Evolutionary conservation across 2,329 filamentous ascomycete genomes (phyloP).

Genomic region (Calonectria multiphialidica): DNA sequence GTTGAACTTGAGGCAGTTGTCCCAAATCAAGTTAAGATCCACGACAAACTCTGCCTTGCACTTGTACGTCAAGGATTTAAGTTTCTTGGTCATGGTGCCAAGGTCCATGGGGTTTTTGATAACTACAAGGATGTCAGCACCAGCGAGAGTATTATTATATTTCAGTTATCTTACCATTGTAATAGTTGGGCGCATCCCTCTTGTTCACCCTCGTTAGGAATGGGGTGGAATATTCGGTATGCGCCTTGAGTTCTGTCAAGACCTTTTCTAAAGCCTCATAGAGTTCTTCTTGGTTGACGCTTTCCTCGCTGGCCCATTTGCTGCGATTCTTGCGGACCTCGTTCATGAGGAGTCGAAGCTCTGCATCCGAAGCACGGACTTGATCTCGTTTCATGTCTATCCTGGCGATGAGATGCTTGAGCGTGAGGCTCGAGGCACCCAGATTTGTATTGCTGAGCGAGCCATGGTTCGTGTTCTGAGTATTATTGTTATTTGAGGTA

Average conservation of each 20-base stretch:
- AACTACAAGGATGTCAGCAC: conserved; percentile 61
- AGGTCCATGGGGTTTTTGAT: conserved; percentile 99
- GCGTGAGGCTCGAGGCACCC: conserved; percentile 92
- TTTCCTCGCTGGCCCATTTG: conserved; percentile 99
- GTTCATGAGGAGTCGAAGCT: conserved; percentile 92
- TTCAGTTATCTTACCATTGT: conserved; percentile 74
- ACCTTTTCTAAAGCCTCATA: conserved; percentile 98
- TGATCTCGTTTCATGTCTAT: conserved; percentile 94
- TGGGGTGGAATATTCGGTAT: conserved; percentile 96
- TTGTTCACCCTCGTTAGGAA: conserved; percentile 97
- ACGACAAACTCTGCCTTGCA: conserved; percentile 95
- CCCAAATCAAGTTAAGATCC: conserved; percentile 95
- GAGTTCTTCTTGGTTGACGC: conserved; percentile 95
- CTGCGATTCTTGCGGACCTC: conserved; percentile 98
- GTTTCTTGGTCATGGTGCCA: conserved; percentile 97
- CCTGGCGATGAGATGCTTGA: conserved; percentile 96
- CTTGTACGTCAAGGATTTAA: conserved; percentile 83
- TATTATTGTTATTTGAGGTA: conserved; percentile 62
- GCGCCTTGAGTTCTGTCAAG: conserved; percentile 94
- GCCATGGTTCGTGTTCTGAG: conserved; percentile 77
- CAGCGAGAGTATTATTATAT: background rate
- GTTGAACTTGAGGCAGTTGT: conserved; percentile 97
- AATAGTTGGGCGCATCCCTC: conserved; percentile 95
- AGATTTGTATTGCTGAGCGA: conserved; percentile 94
- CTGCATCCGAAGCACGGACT: conserved; percentile 92